A percentile compares a stretch with the other conserved stretches of the same genome.
These are phyloP conservation scores for Debaryomyces prosopidis DNA, from an alignment of 805 yeast species.

Conservation along the genomic window DNA sequence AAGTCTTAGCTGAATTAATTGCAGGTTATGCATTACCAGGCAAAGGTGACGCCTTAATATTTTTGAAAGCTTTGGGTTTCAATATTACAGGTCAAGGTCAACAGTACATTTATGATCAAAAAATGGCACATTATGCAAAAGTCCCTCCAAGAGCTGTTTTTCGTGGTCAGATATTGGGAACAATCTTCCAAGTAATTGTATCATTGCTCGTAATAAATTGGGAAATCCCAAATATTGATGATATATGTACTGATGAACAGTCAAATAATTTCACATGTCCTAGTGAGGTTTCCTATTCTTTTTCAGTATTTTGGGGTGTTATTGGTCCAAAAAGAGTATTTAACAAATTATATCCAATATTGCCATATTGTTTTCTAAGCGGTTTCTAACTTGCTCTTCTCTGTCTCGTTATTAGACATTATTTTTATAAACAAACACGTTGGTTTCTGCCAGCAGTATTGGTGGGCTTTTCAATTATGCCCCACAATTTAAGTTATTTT, in stretches of 20 bases:
- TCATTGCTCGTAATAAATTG: conserved; percentile 12
- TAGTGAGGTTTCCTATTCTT: conserved; percentile 34
- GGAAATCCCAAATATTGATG: conserved; percentile 7
- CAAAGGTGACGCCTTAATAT: conserved; percentile 54
- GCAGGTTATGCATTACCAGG: conserved; percentile 58
- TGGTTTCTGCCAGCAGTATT: conserved; percentile 51
- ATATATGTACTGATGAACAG: conserved; percentile 11
- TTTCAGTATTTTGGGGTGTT: conserved; percentile 51
- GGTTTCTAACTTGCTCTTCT: conserved; percentile 38
- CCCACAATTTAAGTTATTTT: conserved; percentile 44
- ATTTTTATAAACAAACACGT: conserved; percentile 5
- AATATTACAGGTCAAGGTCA: conserved; percentile 61
- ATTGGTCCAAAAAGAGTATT: conserved; percentile 57
- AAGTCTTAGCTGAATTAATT: conserved; percentile 56
- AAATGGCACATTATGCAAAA: conserved; percentile 20
- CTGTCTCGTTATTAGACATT: conserved; percentile 15
- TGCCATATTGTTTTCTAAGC: conserved; percentile 54
- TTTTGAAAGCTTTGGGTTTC: conserved; percentile 51
- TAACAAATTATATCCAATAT: conserved; percentile 46
- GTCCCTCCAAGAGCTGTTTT: conserved; percentile 25
- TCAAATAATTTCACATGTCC: conserved; percentile 26
- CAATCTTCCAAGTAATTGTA: conserved; percentile 6
- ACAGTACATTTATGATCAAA: conserved; percentile 33
- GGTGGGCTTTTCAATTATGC: conserved; percentile 45
- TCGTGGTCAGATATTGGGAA: conserved; percentile 13